phyloP scores from a whole-genome alignment of 164 flowering plant genomes.

The Vitis cinerea region DNA sequence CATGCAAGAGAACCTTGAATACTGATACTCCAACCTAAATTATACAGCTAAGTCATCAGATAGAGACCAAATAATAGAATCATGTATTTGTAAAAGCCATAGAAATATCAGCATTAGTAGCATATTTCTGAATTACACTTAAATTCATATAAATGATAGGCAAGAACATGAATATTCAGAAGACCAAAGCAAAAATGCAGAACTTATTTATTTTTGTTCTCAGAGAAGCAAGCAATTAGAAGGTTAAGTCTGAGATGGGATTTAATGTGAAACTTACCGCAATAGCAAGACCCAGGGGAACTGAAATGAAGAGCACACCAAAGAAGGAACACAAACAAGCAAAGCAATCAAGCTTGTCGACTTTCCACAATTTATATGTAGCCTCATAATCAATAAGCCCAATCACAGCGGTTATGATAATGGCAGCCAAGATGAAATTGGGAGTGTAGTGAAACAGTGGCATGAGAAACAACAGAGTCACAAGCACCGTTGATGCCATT shows the following conservation, averaged over 20 bases:
- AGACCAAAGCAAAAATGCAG: too few relatives aligned
- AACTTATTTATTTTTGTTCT: too few relatives aligned
- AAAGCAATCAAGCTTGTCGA: slow-evolving; percentile 71
- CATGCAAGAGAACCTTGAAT: slow-evolving; percentile 81
- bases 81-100: background rate
- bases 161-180: background rate
- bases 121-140: too few relatives aligned
- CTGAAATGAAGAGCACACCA: slow-evolving; percentile 76
- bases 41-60: background rate
- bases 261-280: slow-evolving; percentile 40
- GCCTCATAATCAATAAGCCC: slow-evolving; percentile 63
- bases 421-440: slow-evolving; percentile 61
- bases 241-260: too few relatives aligned
- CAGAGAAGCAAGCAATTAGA: too few relatives aligned
- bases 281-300: slow-evolving; percentile 61
- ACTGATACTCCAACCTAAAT: slow-evolving; percentile 89
- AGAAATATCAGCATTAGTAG: too few relatives aligned
- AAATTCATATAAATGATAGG: too few relatives aligned
- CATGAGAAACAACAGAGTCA: slow-evolving; percentile 71
- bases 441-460: slow-evolving; percentile 70
- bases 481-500: slow-evolving; percentile 60
- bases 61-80: background rate
- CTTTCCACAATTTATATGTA: slow-evolving; percentile 52
- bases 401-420: slow-evolving; percentile 67
- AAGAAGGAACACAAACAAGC: slow-evolving; percentile 64